These are phyloP conservation scores for Rhizophagus prolifer DNA, from an alignment of 192 early-diverging fungal genomes.

Conservation along the genomic window DNA sequence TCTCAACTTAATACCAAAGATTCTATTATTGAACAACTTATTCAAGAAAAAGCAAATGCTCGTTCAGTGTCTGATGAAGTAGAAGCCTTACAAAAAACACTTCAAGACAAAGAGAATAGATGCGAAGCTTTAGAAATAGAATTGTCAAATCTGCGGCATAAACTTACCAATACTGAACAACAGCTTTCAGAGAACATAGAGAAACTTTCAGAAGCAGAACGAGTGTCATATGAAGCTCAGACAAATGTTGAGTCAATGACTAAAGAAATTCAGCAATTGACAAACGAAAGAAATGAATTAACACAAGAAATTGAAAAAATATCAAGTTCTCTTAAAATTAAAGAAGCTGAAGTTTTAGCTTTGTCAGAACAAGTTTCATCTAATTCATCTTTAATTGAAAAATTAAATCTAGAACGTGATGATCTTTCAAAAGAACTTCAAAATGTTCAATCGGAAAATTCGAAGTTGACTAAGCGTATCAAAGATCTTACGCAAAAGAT, in stretches of 20 bases:
- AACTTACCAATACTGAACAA: slow-evolving; percentile 19
- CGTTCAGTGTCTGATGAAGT: slow-evolving; percentile 28
- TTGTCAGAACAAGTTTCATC: neutral
- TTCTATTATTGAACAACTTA: slow-evolving; percentile 29
- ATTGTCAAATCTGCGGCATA: slow-evolving; percentile 27
- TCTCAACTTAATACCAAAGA: slow-evolving; percentile 23
- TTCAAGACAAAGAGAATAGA: slow-evolving; percentile 31
- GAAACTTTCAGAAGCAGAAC: slow-evolving; percentile 6
- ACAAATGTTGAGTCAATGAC: slow-evolving; percentile 5
- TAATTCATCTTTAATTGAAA: neutral
- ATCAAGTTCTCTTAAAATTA: neutral
- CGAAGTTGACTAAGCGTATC: slow-evolving; percentile 25
- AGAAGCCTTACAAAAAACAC: slow-evolving; percentile 16
- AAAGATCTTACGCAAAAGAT: slow-evolving; percentile 26
- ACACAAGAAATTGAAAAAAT: neutral
- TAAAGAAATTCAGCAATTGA: slow-evolving; percentile 4
- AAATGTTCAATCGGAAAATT: slow-evolving; percentile 20
- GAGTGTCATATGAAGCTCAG: neutral
- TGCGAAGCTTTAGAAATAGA: slow-evolving; percentile 31
- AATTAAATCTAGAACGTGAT: slow-evolving; percentile 16
- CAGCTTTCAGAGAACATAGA: slow-evolving; percentile 2
- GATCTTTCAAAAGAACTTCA: slow-evolving; percentile 15
- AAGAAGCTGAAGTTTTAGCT: neutral
- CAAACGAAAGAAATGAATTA: neutral
- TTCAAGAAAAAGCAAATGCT: slow-evolving; percentile 25